Percentiles rank a stretch among this genome's conserved stretches.
Conservation (phyloP, 331 rosid genomes). For the Acacia pycnantha region DNA sequence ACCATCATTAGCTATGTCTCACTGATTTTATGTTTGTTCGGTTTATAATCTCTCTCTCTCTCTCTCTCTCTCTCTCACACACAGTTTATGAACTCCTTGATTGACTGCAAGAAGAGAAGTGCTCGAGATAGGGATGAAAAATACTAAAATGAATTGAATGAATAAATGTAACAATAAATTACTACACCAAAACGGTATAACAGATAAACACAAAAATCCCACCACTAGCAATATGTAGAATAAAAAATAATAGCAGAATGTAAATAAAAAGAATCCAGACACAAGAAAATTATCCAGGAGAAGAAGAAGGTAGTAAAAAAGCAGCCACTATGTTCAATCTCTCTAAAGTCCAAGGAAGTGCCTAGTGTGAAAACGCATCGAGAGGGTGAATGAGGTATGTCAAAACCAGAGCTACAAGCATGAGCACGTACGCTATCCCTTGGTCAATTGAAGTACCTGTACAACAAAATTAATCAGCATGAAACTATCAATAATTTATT, state of each 20-base stretch:
- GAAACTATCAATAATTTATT: neutral
- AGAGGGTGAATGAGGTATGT: constrained; percentile 85
- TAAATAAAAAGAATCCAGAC: neutral
- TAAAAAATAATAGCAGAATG: neutral
- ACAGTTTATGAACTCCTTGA: neutral
- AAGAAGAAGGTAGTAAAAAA: too few species aligned
- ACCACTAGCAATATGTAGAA: neutral
- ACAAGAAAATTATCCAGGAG: neutral
- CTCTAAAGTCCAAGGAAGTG: neutral
- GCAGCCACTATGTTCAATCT: constrained; percentile 18
- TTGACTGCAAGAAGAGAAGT: constrained; percentile 10
- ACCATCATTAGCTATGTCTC: neutral
- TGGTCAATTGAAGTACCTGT: constrained; percentile 81
- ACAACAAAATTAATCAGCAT: neutral
- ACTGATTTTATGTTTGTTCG: neutral
- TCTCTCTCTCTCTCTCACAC: neutral
- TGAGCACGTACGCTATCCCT: constrained; percentile 74
- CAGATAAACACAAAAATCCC: neutral
- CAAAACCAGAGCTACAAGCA: constrained; percentile 75
- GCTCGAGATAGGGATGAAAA: neutral
- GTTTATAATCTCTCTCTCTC: neutral
- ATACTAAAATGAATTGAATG: neutral
- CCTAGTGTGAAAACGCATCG: constrained; percentile 49
- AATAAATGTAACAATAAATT: neutral
- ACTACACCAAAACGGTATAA: neutral